These are phyloP conservation scores for Boletellus emodensis DNA, from an alignment of 768 basidiomycete genomes.

Conservation along the genomic window DNA sequence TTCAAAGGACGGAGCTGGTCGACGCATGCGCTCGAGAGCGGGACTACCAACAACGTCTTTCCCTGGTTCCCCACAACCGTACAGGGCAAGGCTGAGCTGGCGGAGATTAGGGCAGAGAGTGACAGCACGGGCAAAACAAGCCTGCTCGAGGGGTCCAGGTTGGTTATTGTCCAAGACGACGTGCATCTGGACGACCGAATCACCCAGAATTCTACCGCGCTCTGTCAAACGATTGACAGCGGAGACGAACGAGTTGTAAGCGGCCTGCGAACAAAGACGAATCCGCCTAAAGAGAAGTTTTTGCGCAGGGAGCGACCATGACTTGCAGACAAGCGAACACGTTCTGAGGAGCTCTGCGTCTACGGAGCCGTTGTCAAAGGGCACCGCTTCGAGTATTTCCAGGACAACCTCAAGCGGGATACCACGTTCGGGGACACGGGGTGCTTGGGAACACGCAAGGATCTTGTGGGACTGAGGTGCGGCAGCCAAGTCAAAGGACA, in stretches of 20 bases:
- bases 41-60: constrained; percentile 48
- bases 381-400: constrained; percentile 57
- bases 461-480: constrained; percentile 21
- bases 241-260: constrained; percentile 50
- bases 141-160: constrained; percentile 51
- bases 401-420: constrained; percentile 65
- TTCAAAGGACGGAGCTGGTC: constrained; percentile 53
- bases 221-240: constrained; percentile 46
- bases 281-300: constrained; percentile 60
- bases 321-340: constrained; percentile 61
- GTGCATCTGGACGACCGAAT: constrained; percentile 50
- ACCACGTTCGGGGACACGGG: constrained; percentile 23
- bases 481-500: constrained; percentile 39
- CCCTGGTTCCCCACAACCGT: constrained; percentile 52
- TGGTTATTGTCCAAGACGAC: constrained; percentile 67
- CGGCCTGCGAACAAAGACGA: constrained; percentile 47
- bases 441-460: constrained; percentile 12
- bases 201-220: constrained; percentile 48
- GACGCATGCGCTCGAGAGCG: constrained; percentile 44
- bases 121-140: constrained; percentile 56
- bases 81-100: constrained; percentile 54
- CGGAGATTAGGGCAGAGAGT: constrained; percentile 56
- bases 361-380: constrained; percentile 35
- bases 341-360: constrained; percentile 43
- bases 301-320: constrained; percentile 64